Conservation (phyloP, 768 basidiomycete genomes). For the Lentinula boryana region DNA sequence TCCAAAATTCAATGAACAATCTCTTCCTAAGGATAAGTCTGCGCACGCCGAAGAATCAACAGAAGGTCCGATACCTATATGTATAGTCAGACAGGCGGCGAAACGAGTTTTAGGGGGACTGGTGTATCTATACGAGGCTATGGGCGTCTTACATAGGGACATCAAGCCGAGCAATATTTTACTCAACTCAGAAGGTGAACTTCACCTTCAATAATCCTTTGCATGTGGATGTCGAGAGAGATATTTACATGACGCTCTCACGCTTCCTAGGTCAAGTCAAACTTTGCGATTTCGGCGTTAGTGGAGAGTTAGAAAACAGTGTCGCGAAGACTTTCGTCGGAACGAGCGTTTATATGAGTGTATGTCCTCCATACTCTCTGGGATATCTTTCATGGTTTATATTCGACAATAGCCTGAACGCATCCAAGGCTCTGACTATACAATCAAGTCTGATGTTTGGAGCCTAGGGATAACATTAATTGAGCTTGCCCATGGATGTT, state of each 20-base stretch:
- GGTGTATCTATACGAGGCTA: slow-evolving; percentile 95
- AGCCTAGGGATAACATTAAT: slow-evolving; percentile 95
- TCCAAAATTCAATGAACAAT: neutral
- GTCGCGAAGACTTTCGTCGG: slow-evolving; percentile 99
- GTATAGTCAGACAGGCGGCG: slow-evolving; percentile 89
- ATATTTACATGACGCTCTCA: neutral
- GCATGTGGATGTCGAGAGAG: no score
- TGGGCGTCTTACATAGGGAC: slow-evolving; percentile 90
- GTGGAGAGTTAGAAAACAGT: slow-evolving; percentile 96
- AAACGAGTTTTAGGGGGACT: slow-evolving; percentile 89
- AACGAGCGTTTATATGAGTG: slow-evolving; percentile 99
- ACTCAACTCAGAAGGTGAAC: slow-evolving; percentile 83
- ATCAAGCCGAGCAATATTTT: slow-evolving; percentile 84
- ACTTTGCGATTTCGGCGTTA: slow-evolving; percentile 98
- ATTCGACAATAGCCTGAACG: slow-evolving; percentile 78
- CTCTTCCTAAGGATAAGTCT: neutral
- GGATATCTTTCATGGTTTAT: slow-evolving; percentile 22
- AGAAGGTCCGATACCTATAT: slow-evolving; percentile 84
- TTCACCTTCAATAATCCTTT: neutral
- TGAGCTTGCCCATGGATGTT: slow-evolving; percentile 95
- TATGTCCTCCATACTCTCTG: slow-evolving; percentile 24
- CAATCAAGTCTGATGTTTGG: slow-evolving; percentile 99
- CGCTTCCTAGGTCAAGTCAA: slow-evolving; percentile 51
- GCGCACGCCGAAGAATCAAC: neutral
- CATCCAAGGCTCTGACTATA: slow-evolving; percentile 97